A percentile compares a stretch with the other conserved stretches of the same genome.
phyloP scores from a whole-genome alignment of 2,329 filamentous ascomycete genomes.

The Colletotrichum sp. region DNA sequence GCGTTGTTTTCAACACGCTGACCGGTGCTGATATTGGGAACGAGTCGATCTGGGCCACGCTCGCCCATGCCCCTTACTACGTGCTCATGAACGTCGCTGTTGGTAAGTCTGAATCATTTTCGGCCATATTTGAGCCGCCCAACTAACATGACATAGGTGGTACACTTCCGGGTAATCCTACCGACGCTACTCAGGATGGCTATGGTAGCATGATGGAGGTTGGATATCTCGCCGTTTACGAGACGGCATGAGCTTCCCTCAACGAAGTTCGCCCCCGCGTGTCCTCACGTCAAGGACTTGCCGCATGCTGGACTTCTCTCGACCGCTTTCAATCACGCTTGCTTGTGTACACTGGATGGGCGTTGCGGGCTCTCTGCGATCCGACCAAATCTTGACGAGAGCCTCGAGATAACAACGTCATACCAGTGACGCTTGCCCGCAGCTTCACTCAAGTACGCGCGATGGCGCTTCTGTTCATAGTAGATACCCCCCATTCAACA shows the following conservation, averaged over 20 bases:
- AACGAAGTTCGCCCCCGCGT: not conserved
- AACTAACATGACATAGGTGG: not conserved
- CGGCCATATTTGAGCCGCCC: not conserved
- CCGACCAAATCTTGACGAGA: not conserved
- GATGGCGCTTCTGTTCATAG: not conserved
- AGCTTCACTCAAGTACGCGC: not conserved
- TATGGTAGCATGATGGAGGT: constrained; percentile 57
- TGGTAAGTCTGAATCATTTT: constrained; percentile 40
- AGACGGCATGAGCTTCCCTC: not conserved
- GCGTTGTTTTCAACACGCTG: constrained; percentile 45
- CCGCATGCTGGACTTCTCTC: not conserved
- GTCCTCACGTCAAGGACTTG: not conserved
- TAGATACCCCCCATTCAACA: not conserved
- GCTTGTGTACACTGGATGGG: not conserved
- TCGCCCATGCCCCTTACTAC: constrained; percentile 56
- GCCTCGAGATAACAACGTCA: not conserved
- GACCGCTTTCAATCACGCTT: not conserved
- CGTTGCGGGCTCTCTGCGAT: not conserved
- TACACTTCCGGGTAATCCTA: constrained; percentile 48
- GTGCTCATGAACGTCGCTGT: constrained; percentile 62
- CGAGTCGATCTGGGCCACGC: constrained; percentile 49
- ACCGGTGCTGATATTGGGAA: constrained; percentile 50
- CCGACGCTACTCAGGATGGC: constrained; percentile 48
- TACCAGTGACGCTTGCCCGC: not conserved
- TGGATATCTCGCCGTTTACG: constrained; percentile 52